phyloP scores from a whole-genome alignment of 176 grass and related monocot species.

The Juncus inflexus region DNA sequence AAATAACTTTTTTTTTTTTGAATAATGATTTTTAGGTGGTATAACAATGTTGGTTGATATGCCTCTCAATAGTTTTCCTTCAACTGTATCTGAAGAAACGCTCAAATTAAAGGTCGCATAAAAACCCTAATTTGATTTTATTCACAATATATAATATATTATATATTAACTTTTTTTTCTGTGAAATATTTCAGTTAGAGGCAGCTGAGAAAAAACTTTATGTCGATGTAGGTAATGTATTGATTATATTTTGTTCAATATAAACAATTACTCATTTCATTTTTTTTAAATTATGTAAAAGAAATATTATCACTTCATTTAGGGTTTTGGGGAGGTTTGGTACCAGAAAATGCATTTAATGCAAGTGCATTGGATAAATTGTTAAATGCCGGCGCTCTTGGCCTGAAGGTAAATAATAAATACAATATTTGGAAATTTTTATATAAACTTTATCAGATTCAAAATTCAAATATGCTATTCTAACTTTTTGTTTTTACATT shows the following conservation, averaged over 20 bases:
- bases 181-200: constrained; percentile 46
- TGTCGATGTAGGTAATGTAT: constrained; percentile 79
- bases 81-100: constrained; percentile 82
- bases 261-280: background rate
- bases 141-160: constrained; percentile 3
- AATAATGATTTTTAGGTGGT: constrained; percentile 53
- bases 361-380: constrained; percentile 59
- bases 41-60: constrained; percentile 92
- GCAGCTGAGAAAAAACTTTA: constrained; percentile 62
- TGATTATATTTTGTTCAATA: constrained; percentile 3
- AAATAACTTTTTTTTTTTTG: background rate
- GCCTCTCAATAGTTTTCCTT: constrained; percentile 91
- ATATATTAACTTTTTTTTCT: constrained; percentile 17
- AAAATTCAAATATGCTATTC: background rate
- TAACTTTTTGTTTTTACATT: constrained; percentile 21
- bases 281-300: constrained; percentile 4
- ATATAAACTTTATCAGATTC: background rate
- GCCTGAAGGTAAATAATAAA: constrained; percentile 59
- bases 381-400: constrained; percentile 73
- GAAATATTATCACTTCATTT: background rate
- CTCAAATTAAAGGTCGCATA: constrained; percentile 72
- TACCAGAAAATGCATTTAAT: constrained; percentile 89
- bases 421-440: background rate
- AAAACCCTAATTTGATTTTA: constrained; percentile 6
- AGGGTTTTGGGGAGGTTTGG: constrained; percentile 99